These are phyloP conservation scores for Teunomyces stri DNA, from an alignment of 805 yeast genomes.

Conservation along the genomic window DNA sequence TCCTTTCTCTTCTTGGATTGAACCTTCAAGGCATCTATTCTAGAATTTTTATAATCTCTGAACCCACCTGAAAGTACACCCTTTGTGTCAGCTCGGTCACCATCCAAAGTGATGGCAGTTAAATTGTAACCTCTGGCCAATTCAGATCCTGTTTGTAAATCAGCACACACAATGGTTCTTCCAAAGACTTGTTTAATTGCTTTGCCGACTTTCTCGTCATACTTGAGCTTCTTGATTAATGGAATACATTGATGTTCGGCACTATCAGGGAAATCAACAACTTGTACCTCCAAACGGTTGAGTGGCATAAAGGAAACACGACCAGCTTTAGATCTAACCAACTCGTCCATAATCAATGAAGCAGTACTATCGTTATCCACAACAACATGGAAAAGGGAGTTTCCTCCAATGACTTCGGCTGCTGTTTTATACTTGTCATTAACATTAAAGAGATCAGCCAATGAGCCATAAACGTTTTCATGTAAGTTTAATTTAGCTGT, in stretches of 20 bases:
- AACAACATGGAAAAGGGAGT: constrained; percentile 79
- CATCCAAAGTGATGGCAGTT: constrained; percentile 84
- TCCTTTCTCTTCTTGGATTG: constrained; percentile 54
- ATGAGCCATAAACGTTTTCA: constrained; percentile 71
- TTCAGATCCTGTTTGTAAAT: constrained; percentile 65
- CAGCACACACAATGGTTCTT: constrained; percentile 70
- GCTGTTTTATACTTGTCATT: constrained; percentile 82
- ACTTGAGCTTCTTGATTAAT: constrained; percentile 69
- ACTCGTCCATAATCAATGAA: constrained; percentile 69
- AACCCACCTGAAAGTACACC: constrained; percentile 92
- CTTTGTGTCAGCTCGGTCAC: constrained; percentile 79
- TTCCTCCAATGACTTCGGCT: constrained; percentile 87
- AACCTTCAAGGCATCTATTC: constrained; percentile 66
- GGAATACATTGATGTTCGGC: constrained; percentile 66
- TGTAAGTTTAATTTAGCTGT: constrained; percentile 56
- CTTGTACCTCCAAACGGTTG: constrained; percentile 53
- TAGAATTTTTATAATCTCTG: constrained; percentile 61
- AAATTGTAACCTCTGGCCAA: constrained; percentile 59
- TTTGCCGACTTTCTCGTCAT: constrained; percentile 49
- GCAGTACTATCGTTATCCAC: constrained; percentile 90
- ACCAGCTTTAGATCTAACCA: constrained; percentile 68
- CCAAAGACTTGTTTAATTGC: constrained; percentile 84
- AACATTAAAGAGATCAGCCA: constrained; percentile 80
- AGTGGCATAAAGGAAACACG: constrained; percentile 90
- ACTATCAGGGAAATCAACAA: constrained; percentile 56